Conservation (phyloP, 2,329 filamentous ascomycete genomes). For the Nemania sp. region DNA sequence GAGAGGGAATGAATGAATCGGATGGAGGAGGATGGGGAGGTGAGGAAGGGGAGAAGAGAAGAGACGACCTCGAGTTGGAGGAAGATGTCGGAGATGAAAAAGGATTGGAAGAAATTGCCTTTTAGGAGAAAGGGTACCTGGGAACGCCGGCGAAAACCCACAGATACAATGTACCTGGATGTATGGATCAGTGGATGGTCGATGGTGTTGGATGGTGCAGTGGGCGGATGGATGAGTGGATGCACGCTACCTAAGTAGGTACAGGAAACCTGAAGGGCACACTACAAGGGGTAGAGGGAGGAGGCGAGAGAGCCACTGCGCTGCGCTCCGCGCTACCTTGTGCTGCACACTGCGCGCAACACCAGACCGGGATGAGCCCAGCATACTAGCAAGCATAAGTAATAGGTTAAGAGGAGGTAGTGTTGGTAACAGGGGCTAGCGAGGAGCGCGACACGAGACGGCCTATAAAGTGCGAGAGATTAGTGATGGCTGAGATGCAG, state of each 20-base stretch:
- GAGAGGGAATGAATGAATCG: slow-evolving; percentile 60
- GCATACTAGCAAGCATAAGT: slow-evolving; percentile 11
- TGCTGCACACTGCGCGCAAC: slow-evolving; percentile 20
- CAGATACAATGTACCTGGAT: slow-evolving; percentile 29
- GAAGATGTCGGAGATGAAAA: slow-evolving; percentile 58
- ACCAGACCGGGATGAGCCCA: slow-evolving; percentile 30
- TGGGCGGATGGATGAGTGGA: slow-evolving; percentile 11
- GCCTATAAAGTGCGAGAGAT: slow-evolving; percentile 31
- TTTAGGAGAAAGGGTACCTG: slow-evolving; percentile 45
- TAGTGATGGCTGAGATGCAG: slow-evolving; percentile 29
- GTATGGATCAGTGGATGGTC: slow-evolving; percentile 12
- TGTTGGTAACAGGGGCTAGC: slow-evolving; percentile 24
- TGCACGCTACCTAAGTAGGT: background rate
- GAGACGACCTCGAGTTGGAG: slow-evolving; percentile 54
- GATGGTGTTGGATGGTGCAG: too few species aligned
- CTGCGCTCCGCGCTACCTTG: background rate
- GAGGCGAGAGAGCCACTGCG: slow-evolving; percentile 20
- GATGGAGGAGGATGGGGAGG: slow-evolving; percentile 45
- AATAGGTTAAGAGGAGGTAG: background rate
- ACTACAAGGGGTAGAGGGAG: background rate
- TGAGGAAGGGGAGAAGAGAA: slow-evolving; percentile 39
- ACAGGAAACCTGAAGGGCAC: too few species aligned
- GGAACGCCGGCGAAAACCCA: slow-evolving; percentile 43
- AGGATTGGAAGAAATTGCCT: slow-evolving; percentile 59
- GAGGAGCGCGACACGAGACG: slow-evolving; percentile 30